Percentiles rank a stretch among this genome's conserved stretches.
Conservation (phyloP, 352 stramenopile genomes). For the Thraustochytrium sp. region DNA sequence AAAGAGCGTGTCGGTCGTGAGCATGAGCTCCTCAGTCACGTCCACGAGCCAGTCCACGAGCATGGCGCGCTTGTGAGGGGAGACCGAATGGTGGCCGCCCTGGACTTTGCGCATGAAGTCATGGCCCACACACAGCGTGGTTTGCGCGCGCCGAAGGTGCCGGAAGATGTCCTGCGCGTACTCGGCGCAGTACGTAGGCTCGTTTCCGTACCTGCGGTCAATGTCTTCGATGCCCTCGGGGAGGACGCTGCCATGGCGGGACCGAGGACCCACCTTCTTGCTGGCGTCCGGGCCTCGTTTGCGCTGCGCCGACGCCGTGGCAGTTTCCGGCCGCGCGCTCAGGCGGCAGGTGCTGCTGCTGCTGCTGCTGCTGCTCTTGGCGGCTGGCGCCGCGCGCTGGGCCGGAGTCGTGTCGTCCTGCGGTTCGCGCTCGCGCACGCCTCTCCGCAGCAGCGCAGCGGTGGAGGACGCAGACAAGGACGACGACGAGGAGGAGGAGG, state of each 20-base stretch:
- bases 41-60: constrained; percentile 64
- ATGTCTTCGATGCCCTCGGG: constrained; percentile 13
- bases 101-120: constrained; percentile 47
- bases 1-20: constrained; percentile 59
- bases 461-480: too few relatives aligned
- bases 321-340: too few relatives aligned
- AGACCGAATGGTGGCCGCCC: constrained; percentile 52
- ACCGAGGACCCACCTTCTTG: too few relatives aligned
- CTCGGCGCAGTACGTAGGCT: not conserved
- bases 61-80: constrained; percentile 57
- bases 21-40: constrained; percentile 55
- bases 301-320: too few relatives aligned
- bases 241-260: not conserved
- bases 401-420: too few relatives aligned
- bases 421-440: too few relatives aligned
- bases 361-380: too few relatives aligned
- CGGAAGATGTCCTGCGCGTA: constrained; percentile 30
- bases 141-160: not conserved
- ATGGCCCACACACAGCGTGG: not conserved
- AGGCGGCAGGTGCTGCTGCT: too few relatives aligned
- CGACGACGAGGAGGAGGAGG: too few relatives aligned
- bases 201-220: not conserved
- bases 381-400: too few relatives aligned
- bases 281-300: too few relatives aligned
- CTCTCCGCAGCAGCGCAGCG: too few relatives aligned